These are phyloP conservation scores for Retiboletus flavoniger DNA, from an alignment of 1,284 basidiomycete genomes.

Conservation along the genomic window DNA sequence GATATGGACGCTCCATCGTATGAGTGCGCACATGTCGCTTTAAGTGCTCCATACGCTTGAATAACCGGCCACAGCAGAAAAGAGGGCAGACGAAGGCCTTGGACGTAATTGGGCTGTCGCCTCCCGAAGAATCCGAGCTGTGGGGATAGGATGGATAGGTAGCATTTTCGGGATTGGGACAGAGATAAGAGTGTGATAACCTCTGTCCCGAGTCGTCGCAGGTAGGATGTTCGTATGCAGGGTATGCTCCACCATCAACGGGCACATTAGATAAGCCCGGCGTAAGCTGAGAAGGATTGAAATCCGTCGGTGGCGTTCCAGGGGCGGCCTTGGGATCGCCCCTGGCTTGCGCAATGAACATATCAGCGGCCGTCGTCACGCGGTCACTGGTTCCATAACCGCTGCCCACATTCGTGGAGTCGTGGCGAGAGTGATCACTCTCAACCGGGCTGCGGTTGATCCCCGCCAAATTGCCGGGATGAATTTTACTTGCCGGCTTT, in stretches of 20 bases:
- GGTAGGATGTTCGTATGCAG: constrained; percentile 21
- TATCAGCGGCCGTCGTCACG: constrained; percentile 53
- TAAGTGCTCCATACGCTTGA: constrained; percentile 88
- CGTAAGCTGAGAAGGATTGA: constrained; percentile 24
- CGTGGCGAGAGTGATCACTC: constrained; percentile 14
- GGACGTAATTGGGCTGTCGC: constrained; percentile 36
- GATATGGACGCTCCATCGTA: constrained; percentile 82
- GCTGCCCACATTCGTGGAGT: constrained; percentile 32
- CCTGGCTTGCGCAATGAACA: constrained; percentile 61
- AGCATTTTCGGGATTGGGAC: constrained; percentile 15
- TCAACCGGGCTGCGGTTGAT: constrained; percentile 29
- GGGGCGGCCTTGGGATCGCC: constrained; percentile 45
- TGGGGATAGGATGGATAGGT: constrained; percentile 26
- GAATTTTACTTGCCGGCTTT: constrained; percentile 49
- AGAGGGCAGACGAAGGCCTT: constrained; percentile 79
- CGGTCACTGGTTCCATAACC: constrained; percentile 36
- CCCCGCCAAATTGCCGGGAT: constrained; percentile 26
- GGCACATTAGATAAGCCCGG: constrained; percentile 22
- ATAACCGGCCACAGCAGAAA: constrained; percentile 75
- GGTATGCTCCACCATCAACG: constrained; percentile 20
- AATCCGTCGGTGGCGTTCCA: constrained; percentile 19
- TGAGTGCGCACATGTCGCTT: constrained; percentile 88
- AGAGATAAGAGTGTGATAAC: constrained; percentile 19
- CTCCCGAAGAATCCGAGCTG: constrained; percentile 17
- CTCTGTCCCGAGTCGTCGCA: constrained; percentile 22